phyloP scores from a whole-genome alignment of 1,284 basidiomycete species.

The Porodaedalea pini region DNA sequence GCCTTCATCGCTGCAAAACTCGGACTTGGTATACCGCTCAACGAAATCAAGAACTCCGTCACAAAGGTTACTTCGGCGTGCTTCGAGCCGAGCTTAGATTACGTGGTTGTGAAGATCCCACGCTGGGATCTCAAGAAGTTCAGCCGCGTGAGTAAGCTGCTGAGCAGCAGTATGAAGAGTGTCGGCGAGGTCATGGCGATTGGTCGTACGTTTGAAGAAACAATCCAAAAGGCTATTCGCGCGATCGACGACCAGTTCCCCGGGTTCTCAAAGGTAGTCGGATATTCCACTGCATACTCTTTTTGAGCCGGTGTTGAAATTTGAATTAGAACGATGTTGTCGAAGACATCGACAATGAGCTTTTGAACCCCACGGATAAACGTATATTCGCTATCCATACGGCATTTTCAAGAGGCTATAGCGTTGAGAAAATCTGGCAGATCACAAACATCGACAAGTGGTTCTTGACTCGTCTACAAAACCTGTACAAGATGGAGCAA shows the following conservation, averaged over 20 bases:
- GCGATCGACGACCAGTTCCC: conserved; percentile 93
- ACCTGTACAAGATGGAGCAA: conserved; percentile 80
- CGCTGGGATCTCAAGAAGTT: conserved; percentile 99
- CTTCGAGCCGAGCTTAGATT: conserved; percentile 97
- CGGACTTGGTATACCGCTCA: conserved; percentile 93
- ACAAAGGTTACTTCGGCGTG: conserved; percentile 96
- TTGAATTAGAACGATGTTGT: conserved; percentile 73
- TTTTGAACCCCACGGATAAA: conserved; percentile 87
- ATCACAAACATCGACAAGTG: conserved; percentile 98
- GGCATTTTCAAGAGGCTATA: conserved; percentile 86
- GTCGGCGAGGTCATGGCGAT: conserved; percentile 99
- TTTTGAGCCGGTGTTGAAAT: too few species aligned
- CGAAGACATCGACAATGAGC: conserved; percentile 82
- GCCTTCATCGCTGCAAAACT: conserved; percentile 99
- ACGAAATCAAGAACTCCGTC: conserved; percentile 97
- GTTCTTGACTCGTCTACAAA: conserved; percentile 90
- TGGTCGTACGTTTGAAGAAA: conserved; percentile 96
- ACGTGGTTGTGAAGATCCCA: conserved; percentile 97
- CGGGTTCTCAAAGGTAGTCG: conserved; percentile 81
- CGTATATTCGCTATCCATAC: conserved; percentile 90
- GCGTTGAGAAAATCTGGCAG: conserved; percentile 93
- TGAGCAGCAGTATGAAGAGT: conserved; percentile 97
- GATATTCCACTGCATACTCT: conserved; percentile 6
- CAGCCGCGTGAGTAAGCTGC: conserved; percentile 79
- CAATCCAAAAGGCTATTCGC: conserved; percentile 95